Evolutionary conservation across 768 basidiomycete species (phyloP).

Genomic region (Auriculariales sp.): DNA sequence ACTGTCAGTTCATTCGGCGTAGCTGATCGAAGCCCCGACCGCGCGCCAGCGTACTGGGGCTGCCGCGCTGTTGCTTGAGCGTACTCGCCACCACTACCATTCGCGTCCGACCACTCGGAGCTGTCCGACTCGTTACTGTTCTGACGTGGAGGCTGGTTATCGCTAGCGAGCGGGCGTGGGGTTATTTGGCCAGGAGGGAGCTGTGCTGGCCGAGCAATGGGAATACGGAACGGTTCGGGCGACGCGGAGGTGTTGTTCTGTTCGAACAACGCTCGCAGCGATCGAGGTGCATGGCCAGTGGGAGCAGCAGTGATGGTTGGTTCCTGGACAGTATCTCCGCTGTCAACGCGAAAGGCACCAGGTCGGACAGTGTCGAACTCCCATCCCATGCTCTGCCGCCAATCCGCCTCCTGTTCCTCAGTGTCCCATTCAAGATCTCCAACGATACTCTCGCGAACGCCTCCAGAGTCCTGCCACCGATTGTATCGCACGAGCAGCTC

Average conservation of each 20-base stretch:
- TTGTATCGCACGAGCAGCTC: slow-evolving; percentile 75
- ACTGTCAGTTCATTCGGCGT: neutral
- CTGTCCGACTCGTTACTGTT: slow-evolving; percentile 5
- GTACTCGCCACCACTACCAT: neutral
- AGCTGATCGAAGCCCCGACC: neutral
- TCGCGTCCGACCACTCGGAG: neutral
- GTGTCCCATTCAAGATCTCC: slow-evolving; percentile 60
- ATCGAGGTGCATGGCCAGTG: slow-evolving; percentile 47
- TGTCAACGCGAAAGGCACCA: slow-evolving; percentile 5
- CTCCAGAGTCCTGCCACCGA: slow-evolving; percentile 50
- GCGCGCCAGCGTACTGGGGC: neutral
- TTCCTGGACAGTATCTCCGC: neutral
- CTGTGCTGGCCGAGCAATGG: slow-evolving; percentile 4
- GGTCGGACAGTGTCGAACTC: slow-evolving; percentile 63
- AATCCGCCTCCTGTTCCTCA: slow-evolving; percentile 44
- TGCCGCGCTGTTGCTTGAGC: neutral
- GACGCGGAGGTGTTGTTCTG: slow-evolving; percentile 8
- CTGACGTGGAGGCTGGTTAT: slow-evolving; percentile 15
- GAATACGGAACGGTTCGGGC: slow-evolving; percentile 7
- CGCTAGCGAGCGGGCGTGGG: slow-evolving; percentile 26
- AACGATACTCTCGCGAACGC: slow-evolving; percentile 63
- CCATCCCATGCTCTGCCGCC: slow-evolving; percentile 27
- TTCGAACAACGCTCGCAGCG: slow-evolving; percentile 68
- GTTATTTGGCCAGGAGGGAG: slow-evolving; percentile 19
- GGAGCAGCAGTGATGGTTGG: slow-evolving; percentile 7